Evolutionary conservation across 2,329 filamentous ascomycete species (phyloP), one percentile per base, ranked within the genome.

Genomic region (Zarea fungicola): DNA sequence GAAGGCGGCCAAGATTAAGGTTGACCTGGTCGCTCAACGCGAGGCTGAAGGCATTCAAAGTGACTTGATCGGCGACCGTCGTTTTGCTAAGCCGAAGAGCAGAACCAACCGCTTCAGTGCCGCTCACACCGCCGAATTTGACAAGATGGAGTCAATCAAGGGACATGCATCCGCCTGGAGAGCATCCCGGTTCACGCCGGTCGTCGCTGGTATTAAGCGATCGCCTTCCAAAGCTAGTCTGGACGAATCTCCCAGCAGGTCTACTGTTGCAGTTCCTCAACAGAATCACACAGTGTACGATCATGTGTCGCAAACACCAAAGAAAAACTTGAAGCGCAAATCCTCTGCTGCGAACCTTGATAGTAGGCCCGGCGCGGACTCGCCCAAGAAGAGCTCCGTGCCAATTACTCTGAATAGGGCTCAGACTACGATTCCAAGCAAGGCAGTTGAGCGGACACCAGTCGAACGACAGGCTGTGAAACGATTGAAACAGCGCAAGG

Each of bases 111-210:
- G 92, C 39, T 97, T 85, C 69, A 96, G 89, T 63, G 85, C 89
- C 54, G 83, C 81, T 31, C 92, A 97, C 64, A 86, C 88, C 80
- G 83, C 84, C 42, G 81, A 92, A 61, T 96, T 97, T 71, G 89
- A 89, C 69, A 97, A 95, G 74, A 96, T 97, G 92, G 90, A 96
- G 64, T 96, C 91, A 2, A 96, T 97, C 61, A 88, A 83, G 36
- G 84, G 84, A 54, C 91, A 96, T 63, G 77, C 89, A 8, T 95
- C 91, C 10, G 80, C 85, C 14, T 93, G 84, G 71, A 78, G 88
- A 53, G 77, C 77, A 19, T 74, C 66, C 29, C 75, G 76, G 8
- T 66, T 73, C 55, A 76, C 78, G n/a, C 78, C 80, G 9, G 63
- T 70, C 26, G 49, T 48, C 6, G 28, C 65, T 23, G 55, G 56